These are phyloP conservation scores for Jackrogersella multiformis DNA, from an alignment of 495 filamentous ascomycete species.

Conservation along the genomic window DNA sequence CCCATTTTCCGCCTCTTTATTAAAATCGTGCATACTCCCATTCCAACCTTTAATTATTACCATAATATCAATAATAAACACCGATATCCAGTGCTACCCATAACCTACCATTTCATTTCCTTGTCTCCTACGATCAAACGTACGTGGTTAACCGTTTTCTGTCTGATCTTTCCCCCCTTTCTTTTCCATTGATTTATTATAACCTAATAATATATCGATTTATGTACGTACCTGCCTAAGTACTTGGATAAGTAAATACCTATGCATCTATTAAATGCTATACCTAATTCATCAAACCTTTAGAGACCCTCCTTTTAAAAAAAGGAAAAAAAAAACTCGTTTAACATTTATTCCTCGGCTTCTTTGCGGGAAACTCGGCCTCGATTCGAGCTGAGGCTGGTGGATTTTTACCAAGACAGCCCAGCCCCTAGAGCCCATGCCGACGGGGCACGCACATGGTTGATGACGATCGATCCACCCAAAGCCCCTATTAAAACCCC, in stretches of 20 bases:
- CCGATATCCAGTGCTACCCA: slow-evolving; percentile 18
- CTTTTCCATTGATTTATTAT: slow-evolving; percentile 6
- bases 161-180: slow-evolving; percentile 2
- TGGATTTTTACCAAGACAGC: slow-evolving; percentile 29
- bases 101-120: slow-evolving; percentile 9
- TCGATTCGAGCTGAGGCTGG: slow-evolving; percentile 37
- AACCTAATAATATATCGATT: slow-evolving; percentile 16
- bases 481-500: slow-evolving; percentile 21
- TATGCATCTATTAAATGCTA: neutral
- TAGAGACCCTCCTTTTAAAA: neutral
- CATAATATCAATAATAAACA: slow-evolving; percentile 13
- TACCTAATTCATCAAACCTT: neutral
- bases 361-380: slow-evolving; percentile 5
- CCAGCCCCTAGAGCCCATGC: too few relatives aligned
- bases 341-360: slow-evolving; percentile 9
- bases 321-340: too few relatives aligned
- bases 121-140: slow-evolving; percentile 8
- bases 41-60: slow-evolving; percentile 5
- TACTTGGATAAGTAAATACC: neutral
- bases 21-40: slow-evolving; percentile 6
- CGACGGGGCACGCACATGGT: slow-evolving; percentile 39
- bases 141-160: slow-evolving; percentile 1
- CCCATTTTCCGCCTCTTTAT: slow-evolving; percentile 12
- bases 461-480: slow-evolving; percentile 36
- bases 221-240: too few relatives aligned